Evolutionary conservation across 140 eudicot species (phyloP).

Genomic region (Flaveria floridana): DNA sequence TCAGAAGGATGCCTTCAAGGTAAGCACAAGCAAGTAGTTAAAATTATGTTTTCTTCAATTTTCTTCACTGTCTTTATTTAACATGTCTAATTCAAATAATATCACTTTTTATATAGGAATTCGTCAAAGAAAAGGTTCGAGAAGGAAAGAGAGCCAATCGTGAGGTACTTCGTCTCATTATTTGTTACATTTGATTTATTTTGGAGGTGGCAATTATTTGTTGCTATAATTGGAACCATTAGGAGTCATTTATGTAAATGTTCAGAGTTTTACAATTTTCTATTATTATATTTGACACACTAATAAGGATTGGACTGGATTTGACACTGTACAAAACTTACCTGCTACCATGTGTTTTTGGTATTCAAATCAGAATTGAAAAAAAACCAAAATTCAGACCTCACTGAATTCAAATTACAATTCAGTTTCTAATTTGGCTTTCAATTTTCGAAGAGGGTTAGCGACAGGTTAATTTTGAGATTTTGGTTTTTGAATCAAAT

Average conservation of each 20-base stretch:
- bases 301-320: background rate
- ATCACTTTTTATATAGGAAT: conserved; percentile 43
- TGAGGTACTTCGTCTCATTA: conserved; percentile 50
- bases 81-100: background rate
- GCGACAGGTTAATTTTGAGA: no score
- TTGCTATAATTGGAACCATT: background rate
- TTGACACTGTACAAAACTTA: no score
- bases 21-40: conserved; percentile 21
- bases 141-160: conserved; percentile 85
- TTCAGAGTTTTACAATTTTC: background rate
- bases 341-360: no score
- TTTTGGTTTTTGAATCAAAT: no score
- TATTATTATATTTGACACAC: background rate
- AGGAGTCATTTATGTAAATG: background rate
- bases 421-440: no score
- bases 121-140: conserved; percentile 74
- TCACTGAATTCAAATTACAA: no score
- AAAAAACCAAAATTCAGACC: no score
- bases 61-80: background rate
- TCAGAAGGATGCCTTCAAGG: conserved; percentile 88
- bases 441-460: no score
- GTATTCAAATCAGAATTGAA: no score
- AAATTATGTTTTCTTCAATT: background rate
- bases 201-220: background rate
- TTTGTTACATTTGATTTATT: background rate